phyloP scores from a whole-genome alignment of 768 basidiomycete genomes.

The Suillus subluteus region DNA sequence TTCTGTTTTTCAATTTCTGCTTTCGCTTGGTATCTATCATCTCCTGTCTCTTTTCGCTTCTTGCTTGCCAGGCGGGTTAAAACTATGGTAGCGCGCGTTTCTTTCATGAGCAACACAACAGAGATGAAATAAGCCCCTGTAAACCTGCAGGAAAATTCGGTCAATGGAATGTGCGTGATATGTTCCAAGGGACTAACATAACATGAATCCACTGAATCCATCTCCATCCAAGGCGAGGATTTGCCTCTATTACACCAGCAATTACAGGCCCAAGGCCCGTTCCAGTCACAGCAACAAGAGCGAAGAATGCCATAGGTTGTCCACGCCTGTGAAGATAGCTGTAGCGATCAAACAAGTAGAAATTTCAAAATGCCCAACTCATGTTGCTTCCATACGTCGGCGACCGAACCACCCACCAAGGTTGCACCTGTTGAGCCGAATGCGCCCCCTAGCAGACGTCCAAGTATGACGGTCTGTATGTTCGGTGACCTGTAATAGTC shows the following conservation, averaged over 20 bases:
- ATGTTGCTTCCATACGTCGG: conserved; percentile 60
- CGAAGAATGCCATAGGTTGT: conserved; percentile 77
- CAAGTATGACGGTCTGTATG: conserved; percentile 61
- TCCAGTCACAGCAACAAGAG: conserved; percentile 56
- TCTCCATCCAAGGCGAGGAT: conserved; percentile 61
- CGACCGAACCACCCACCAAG: conserved; percentile 70
- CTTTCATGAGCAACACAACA: conserved; percentile 58
- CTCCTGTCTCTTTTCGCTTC: conserved; percentile 65
- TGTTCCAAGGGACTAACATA: conserved; percentile 43
- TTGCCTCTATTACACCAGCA: conserved; percentile 65
- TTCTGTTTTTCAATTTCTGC: conserved; percentile 63
- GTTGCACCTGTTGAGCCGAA: conserved; percentile 66
- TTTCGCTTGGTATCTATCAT: conserved; percentile 62
- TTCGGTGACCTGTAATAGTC: conserved; percentile 32
- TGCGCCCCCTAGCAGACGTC: conserved; percentile 59
- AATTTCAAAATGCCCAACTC: conserved; percentile 43
- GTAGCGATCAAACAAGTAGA: not conserved
- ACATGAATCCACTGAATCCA: conserved; percentile 82
- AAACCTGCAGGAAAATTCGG: conserved; percentile 39
- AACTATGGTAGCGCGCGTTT: conserved; percentile 72
- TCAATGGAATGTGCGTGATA: not conserved
- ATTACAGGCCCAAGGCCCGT: conserved; percentile 63
- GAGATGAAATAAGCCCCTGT: conserved; percentile 51
- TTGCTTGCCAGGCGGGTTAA: conserved; percentile 62
- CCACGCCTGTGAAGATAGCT: conserved; percentile 7